Base-by-base conservation (phyloP, 768 basidiomycete species). In the Chiua virens region DNA sequence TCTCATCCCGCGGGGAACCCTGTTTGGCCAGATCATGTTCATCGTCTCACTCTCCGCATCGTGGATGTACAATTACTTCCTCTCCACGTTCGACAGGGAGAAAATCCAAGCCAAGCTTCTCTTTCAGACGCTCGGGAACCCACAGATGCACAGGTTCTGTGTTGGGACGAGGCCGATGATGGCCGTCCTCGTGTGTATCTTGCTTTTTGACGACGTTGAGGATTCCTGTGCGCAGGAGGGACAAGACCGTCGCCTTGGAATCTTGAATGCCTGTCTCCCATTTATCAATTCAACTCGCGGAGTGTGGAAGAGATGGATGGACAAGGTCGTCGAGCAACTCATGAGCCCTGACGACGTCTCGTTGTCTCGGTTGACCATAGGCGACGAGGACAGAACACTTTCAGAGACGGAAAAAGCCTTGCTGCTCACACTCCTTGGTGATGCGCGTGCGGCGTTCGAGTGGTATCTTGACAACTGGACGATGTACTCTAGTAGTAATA, bases 1-100 rank as follows among this genome's bases (percentile, higher is more conserved):
- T 37, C 60, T 71, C 47, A 58, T 70, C 23, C 69, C 69, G 1
- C 66, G 68, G 28, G 64, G 61, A n/a, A 54, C 57, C 5, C 43
- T 70, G 4, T 68, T 72, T 28, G 66, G 70, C 21, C 67, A 70
- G 51, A 52, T 64, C 50, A 62, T 71, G 64, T 70, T 71, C 45
- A 39, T 72, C 23, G 5, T 49, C 41, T 63, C 65, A 5, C 54
- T 71, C 36, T 50, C 45, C 18, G 59, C 56, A 4, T 70, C 68
- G 11, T 72, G 68, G 71, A 23, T 37, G 18, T 64, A 71, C 47
- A 66, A 67, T n/a, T 59, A 56, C 18, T 65, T 58, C 41, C 55
- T 72, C 13, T 61, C 64, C 25, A 55, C 58, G 18, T 51, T 75
- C 59, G 71, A 75, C n/a, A 44, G 32, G 47, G 65, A 58, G 47